phyloP scores from a whole-genome alignment of 768 basidiomycete species.

The Suillus bovinus region DNA sequence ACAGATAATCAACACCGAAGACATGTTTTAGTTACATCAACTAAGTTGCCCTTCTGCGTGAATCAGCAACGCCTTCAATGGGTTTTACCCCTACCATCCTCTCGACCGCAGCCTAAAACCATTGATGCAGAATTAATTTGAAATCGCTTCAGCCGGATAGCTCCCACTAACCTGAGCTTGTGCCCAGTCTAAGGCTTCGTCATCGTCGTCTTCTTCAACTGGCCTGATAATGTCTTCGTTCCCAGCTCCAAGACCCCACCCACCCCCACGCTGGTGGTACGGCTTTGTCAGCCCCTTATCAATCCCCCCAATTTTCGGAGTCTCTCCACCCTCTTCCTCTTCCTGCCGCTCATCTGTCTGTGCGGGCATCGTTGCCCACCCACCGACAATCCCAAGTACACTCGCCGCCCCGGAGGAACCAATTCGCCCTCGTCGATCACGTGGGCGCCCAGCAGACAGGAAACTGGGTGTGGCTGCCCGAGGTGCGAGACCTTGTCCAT shows the following conservation, averaged over 20 bases:
- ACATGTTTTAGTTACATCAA: not conserved
- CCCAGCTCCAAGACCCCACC: slow-evolving; percentile 72
- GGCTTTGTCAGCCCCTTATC: slow-evolving; percentile 16
- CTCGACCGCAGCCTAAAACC: slow-evolving; percentile 50
- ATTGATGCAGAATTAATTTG: not conserved
- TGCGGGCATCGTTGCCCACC: slow-evolving; percentile 31
- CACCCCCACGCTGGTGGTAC: slow-evolving; percentile 48
- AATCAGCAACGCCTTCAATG: slow-evolving; percentile 25
- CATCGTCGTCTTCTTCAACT: slow-evolving; percentile 63
- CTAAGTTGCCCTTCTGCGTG: slow-evolving; percentile 28
- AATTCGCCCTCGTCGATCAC: slow-evolving; percentile 79
- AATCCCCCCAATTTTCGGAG: slow-evolving; percentile 53
- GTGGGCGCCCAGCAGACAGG: slow-evolving; percentile 68
- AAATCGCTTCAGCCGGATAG: not conserved
- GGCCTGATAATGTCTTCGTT: slow-evolving; percentile 49
- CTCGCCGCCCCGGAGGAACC: slow-evolving; percentile 39
- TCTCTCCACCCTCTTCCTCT: slow-evolving; percentile 57
- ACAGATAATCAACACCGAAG: not conserved
- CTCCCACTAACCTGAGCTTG: slow-evolving; percentile 55
- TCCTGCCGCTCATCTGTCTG: slow-evolving; percentile 34
- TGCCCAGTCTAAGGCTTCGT: slow-evolving; percentile 66
- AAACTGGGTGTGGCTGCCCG: slow-evolving; percentile 55
- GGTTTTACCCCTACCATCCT: slow-evolving; percentile 56
- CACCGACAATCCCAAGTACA: slow-evolving; percentile 31
- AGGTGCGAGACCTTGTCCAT: slow-evolving; percentile 27